Evolutionary conservation across 2,329 filamentous ascomycete species (phyloP).

Genomic region (Neofusicoccum sp.): DNA sequence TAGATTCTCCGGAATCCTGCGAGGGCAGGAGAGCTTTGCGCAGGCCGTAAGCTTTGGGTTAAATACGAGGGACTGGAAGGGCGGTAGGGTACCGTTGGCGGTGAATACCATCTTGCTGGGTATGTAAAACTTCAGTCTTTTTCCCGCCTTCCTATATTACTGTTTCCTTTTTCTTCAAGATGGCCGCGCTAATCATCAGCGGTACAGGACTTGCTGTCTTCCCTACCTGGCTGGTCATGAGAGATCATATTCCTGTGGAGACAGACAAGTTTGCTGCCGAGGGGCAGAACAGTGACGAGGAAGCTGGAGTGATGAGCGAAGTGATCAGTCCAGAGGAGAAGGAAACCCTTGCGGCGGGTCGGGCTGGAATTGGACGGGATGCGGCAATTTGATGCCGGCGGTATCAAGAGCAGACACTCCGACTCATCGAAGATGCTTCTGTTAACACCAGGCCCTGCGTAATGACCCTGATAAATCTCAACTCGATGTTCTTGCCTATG

Average conservation of each 20-base stretch:
- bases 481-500: no score
- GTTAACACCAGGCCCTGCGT: no score
- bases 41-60: constrained; percentile 46
- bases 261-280: background rate
- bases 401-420: no score
- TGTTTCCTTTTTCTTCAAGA: background rate
- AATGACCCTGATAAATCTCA: no score
- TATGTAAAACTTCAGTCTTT: constrained; percentile 8
- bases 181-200: no score
- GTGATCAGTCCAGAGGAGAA: background rate
- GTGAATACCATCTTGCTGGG: constrained; percentile 37
- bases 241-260: constrained; percentile 30
- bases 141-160: background rate
- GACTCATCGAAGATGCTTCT: no score
- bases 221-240: constrained; percentile 33
- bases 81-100: constrained; percentile 42
- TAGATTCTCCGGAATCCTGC: constrained; percentile 43
- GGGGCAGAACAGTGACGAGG: background rate
- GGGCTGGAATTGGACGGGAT: background rate
- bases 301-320: background rate
- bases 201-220: constrained; percentile 24
- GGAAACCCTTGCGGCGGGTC: background rate
- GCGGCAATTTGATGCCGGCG: background rate
- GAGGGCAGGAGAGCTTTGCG: constrained; percentile 47
- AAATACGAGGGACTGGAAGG: constrained; percentile 45